Evolutionary conservation across 1,284 basidiomycete genomes (phyloP).

Genomic region (Prillingera fragicola): DNA sequence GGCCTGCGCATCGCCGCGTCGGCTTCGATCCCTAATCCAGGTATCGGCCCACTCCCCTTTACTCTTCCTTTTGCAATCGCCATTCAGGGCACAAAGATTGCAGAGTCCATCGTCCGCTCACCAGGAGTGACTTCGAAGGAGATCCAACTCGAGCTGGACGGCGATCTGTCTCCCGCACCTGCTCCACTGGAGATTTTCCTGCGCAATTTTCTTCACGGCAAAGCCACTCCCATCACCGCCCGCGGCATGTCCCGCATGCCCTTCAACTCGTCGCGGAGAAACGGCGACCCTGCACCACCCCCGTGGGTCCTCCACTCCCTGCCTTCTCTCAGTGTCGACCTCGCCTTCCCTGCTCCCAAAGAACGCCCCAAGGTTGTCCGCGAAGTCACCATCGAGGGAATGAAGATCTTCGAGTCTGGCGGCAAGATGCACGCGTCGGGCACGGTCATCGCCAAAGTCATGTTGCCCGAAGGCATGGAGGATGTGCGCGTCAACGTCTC

Average conservation of each 20-base stretch:
- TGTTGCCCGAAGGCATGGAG: slow-evolving; percentile 35
- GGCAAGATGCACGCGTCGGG: slow-evolving; percentile 42
- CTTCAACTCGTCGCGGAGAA: slow-evolving; percentile 6
- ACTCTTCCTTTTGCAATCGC: slow-evolving; percentile 40
- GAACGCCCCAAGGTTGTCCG: slow-evolving; percentile 41
- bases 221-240: slow-evolving; percentile 36
- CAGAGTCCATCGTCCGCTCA: slow-evolving; percentile 29
- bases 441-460: slow-evolving; percentile 38
- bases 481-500: slow-evolving; percentile 31
- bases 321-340: slow-evolving; percentile 26
- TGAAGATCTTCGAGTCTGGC: slow-evolving; percentile 33
- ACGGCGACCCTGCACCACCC: slow-evolving; percentile 21
- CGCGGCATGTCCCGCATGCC: slow-evolving; percentile 28
- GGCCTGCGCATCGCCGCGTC: slow-evolving; percentile 29
- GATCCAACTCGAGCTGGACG: slow-evolving; percentile 30
- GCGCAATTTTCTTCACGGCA: slow-evolving; percentile 36
- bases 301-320: slow-evolving; percentile 33
- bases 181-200: slow-evolving; percentile 38
- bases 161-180: too few relatives aligned
- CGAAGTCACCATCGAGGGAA: slow-evolving; percentile 44
- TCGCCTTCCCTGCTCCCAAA: slow-evolving; percentile 42
- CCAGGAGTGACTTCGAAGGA: slow-evolving; percentile 11
- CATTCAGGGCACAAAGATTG: slow-evolving; percentile 29
- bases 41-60: slow-evolving; percentile 30
- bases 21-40: slow-evolving; percentile 34